Conservation (phyloP, 345 rosid genomes). For the Gossypium raimondii region DNA sequence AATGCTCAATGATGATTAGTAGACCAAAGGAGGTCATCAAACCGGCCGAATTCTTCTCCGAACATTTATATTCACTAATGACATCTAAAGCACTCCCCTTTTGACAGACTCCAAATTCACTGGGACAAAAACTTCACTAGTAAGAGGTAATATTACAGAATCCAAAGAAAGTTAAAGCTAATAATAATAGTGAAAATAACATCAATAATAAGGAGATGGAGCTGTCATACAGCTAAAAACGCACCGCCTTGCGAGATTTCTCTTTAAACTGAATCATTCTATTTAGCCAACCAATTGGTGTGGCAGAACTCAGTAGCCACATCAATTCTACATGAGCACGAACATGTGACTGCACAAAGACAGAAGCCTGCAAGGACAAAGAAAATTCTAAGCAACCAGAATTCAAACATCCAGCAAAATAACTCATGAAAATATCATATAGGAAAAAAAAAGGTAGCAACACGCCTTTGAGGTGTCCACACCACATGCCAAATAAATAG, state of each 20-base stretch:
- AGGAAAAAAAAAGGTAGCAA: constrained; percentile 12
- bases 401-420: neutral
- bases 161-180: neutral
- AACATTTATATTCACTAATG: constrained; percentile 1
- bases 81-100: neutral
- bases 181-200: neutral
- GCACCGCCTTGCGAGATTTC: constrained; percentile 85
- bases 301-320: constrained; percentile 78
- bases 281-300: constrained; percentile 93
- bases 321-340: constrained; percentile 76
- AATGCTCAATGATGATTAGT: neutral
- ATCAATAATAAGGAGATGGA: constrained; percentile 5
- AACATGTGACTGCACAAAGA: constrained; percentile 90
- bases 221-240: constrained; percentile 29
- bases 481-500: constrained; percentile 90
- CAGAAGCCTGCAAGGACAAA: constrained; percentile 66
- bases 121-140: neutral
- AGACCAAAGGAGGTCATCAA: neutral
- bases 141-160: neutral
- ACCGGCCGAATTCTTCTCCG: neutral
- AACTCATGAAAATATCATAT: neutral
- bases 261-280: constrained; percentile 95
- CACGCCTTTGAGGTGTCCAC: constrained; percentile 71
- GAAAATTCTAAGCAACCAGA: constrained; percentile 6
- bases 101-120: constrained; percentile 9